A percentile compares a stretch with the other conserved stretches of the same genome.
These are phyloP conservation scores for Yamadazyma atmosphaerica DNA, from an alignment of 1,139 yeast species.

Conservation along the genomic window DNA sequence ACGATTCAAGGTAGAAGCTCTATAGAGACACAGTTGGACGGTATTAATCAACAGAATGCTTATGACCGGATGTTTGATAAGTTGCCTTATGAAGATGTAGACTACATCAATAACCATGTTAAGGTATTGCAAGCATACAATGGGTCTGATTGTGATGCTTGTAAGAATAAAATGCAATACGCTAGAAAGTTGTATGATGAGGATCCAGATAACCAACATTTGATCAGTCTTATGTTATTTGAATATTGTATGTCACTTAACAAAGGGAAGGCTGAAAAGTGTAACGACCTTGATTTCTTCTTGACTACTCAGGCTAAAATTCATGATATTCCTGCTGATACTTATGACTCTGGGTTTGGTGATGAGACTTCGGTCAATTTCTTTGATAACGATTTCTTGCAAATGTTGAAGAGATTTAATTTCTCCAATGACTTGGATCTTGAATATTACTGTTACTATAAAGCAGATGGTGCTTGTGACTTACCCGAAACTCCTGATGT, in stretches of 20 bases:
- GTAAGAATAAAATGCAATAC: constrained; percentile 37
- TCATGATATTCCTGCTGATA: constrained; percentile 16
- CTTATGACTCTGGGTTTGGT: constrained; percentile 25
- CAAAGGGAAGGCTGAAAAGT: constrained; percentile 30
- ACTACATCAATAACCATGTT: constrained; percentile 31
- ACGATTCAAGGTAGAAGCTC: constrained; percentile 22
- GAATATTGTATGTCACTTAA: constrained; percentile 34
- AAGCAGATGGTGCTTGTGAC: constrained; percentile 23
- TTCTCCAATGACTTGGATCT: constrained; percentile 37
- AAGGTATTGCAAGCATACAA: constrained; percentile 25
- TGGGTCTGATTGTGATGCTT: constrained; percentile 35
- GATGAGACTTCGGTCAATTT: constrained; percentile 31
- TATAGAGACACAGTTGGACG: constrained; percentile 18
- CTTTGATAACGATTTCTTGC: constrained; percentile 42
- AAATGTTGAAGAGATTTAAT: constrained; percentile 36
- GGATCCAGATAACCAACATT: constrained; percentile 36
- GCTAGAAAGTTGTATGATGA: constrained; percentile 28
- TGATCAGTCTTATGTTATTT: constrained; percentile 37
- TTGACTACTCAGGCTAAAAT: constrained; percentile 33
- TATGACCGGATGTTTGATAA: constrained; percentile 27
- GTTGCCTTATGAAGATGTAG: constrained; percentile 28
- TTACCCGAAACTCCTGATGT: constrained; percentile 32
- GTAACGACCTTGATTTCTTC: constrained; percentile 40
- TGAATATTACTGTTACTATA: constrained; percentile 35
- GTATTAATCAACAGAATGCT: constrained; percentile 17